Base-by-base conservation (phyloP, 2,329 filamentous ascomycete species). In the Epichloe festucae region DNA sequence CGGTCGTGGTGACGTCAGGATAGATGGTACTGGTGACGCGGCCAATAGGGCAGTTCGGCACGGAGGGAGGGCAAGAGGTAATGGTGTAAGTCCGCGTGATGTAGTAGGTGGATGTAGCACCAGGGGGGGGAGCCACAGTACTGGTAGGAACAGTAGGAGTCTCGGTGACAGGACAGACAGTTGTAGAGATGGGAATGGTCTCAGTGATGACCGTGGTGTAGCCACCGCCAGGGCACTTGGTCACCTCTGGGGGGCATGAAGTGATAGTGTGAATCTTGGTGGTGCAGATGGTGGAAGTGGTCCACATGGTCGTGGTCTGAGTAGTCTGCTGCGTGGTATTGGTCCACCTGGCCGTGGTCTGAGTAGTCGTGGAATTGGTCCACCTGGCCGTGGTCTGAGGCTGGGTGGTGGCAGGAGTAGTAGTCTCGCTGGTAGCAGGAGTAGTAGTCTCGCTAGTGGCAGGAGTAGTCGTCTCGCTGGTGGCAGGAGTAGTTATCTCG, bases 131-230 rank as follows among this genome's bases (percentile, higher is more conserved):
- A 19, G 49, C 19, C 15, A 41, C 6, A n/a, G 15, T 11, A 27
- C 42, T 41, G 51, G 27, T 49, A 10, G 53, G 35, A 27, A 44
- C 21, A 47, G 31, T 15, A 23, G 34, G 35, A 44, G 55, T 48
- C 49, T 50, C 50, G 17, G 61, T 64, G 48, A 73, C 64, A 11
- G 71, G 71, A 65, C 70, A 72, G 51, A 72, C 61, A 5, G 70
- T 73, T 43, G 69, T 73, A 39, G 65, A 70, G 46, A 65, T 50
- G 21, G 57, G 21, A 31, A 61, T 54, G n/a, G 65, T 65, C 56
- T 63, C 57, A 7, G 62, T 66, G 48, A 57, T 49, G 47, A 47
- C 49, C 1, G 61, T 60, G 51, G 61, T 61, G 39, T 59, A 56
- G 35, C 56, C 53, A 19, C 56, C 54, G 46, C 53, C 55, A 35